These are phyloP conservation scores for Agastache rugosa DNA, from an alignment of 257 asterid species.

Conservation along the genomic window DNA sequence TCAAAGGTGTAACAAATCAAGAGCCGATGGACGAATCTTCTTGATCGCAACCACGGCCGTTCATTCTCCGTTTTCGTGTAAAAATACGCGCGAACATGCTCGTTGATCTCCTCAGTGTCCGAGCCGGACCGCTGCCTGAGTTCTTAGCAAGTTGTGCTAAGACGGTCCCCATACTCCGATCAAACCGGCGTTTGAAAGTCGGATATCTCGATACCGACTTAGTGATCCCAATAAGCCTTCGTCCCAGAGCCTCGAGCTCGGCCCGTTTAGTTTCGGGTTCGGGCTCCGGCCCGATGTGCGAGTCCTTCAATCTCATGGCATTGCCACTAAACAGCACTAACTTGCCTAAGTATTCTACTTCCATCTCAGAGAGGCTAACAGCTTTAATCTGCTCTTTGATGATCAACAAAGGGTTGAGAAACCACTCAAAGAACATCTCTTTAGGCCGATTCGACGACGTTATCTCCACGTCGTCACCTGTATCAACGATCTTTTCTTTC, in stretches of 20 bases:
- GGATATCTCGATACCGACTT: constrained; percentile 75
- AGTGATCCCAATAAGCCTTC: constrained; percentile 83
- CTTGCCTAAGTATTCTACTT: constrained; percentile 68
- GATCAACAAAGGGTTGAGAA: constrained; percentile 72
- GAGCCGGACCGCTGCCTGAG: constrained; percentile 39
- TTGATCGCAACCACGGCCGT: neutral
- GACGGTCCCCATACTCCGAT: constrained; percentile 50
- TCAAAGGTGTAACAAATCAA: neutral
- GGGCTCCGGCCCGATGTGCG: constrained; percentile 51
- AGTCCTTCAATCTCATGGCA: constrained; percentile 56
- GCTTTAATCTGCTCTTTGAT: constrained; percentile 82
- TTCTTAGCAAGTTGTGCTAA: constrained; percentile 58
- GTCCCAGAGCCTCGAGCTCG: constrained; percentile 71
- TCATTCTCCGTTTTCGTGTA: neutral
- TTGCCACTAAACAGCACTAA: constrained; percentile 59
- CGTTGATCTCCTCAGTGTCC: constrained; percentile 49
- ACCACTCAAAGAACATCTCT: constrained; percentile 74
- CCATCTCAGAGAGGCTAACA: constrained; percentile 60
- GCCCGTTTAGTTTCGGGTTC: constrained; percentile 67
- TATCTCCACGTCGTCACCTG: constrained; percentile 65
- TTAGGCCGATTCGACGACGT: constrained; percentile 71
- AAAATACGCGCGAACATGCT: constrained; percentile 12
- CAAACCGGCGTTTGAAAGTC: constrained; percentile 76
- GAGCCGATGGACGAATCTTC: neutral
- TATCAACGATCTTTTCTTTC: neutral